Evolutionary conservation across 108 stramenopile genomes (phyloP).

Genomic region (Nitzschia palea): DNA sequence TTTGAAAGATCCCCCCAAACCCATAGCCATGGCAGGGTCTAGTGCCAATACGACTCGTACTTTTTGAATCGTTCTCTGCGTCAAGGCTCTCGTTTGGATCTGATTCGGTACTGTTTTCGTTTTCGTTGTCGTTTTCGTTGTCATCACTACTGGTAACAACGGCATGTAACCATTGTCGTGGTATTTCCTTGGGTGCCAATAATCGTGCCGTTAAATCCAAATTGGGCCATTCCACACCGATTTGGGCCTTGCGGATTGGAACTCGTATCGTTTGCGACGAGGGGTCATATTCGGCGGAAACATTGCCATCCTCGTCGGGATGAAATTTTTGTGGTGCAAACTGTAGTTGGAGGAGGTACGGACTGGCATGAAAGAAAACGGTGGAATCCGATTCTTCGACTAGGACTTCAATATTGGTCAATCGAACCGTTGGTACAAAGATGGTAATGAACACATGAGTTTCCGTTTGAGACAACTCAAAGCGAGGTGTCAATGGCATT

Average conservation of each 20-base stretch:
- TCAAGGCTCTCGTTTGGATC: conserved; percentile 1
- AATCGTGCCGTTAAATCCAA: conserved; percentile 68
- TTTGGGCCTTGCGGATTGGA: conserved; percentile 43
- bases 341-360: conserved; percentile 67
- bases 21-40: conserved; percentile 54
- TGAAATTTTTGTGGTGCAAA: conserved; percentile 45
- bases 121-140: conserved; percentile 7
- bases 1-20: conserved; percentile 59
- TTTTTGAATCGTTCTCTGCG: conserved; percentile 11
- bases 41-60: background rate
- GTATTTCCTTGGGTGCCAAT: conserved; percentile 44
- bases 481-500: conserved; percentile 83
- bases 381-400: conserved; percentile 45
- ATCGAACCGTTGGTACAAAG: conserved; percentile 73
- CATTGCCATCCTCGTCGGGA: conserved; percentile 20
- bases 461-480: conserved; percentile 59
- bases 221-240: conserved; percentile 59
- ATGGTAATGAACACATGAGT: conserved; percentile 55
- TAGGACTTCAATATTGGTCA: conserved; percentile 55
- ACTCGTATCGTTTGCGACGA: conserved; percentile 42
- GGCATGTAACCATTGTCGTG: conserved; percentile 40
- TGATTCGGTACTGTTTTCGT: conserved; percentile 13
- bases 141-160: conserved; percentile 16
- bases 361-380: conserved; percentile 65
- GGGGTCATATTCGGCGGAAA: conserved; percentile 50